Evolutionary conservation across 2,329 filamentous ascomycete genomes (phyloP).

Genomic region (Botryotinia convoluta): DNA sequence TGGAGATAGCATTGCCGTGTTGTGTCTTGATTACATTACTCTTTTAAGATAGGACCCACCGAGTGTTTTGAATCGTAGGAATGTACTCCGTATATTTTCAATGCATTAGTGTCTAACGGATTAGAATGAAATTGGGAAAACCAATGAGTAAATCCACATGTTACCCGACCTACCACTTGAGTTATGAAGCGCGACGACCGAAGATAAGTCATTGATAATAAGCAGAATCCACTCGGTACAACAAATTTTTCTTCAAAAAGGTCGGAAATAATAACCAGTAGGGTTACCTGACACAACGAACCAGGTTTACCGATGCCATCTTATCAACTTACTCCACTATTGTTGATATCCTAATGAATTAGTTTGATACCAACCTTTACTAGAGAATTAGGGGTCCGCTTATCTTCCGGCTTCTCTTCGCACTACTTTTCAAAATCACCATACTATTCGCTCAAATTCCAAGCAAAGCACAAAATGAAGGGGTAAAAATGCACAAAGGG

Average conservation of each 20-base stretch:
- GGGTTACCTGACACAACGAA: background rate
- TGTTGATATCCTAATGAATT: background rate
- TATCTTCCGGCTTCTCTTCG: constrained; percentile 21
- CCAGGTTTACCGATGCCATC: constrained; percentile 16
- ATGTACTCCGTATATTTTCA: constrained; percentile 5
- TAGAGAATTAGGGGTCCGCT: constrained; percentile 19
- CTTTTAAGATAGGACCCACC: constrained; percentile 8
- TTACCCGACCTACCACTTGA: constrained; percentile 1
- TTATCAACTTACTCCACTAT: constrained; percentile 18
- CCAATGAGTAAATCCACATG: constrained; percentile 9
- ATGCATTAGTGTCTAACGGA: constrained; percentile 14
- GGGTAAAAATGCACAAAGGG: background rate
- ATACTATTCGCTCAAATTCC: constrained; percentile 1
- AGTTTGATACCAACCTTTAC: background rate
- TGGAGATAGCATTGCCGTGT: background rate
- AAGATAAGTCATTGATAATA: constrained; percentile 18
- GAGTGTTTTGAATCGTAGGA: constrained; percentile 16
- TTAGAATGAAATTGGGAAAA: constrained; percentile 15
- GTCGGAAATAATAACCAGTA: background rate
- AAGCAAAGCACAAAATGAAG: background rate
- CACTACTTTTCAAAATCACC: background rate
- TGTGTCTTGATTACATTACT: constrained; percentile 14
- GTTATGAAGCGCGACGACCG: constrained; percentile 4
- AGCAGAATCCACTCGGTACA: constrained; percentile 6
- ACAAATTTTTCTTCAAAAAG: background rate